phyloP scores from a whole-genome alignment of 2,329 filamentous ascomycete species.

The Colletotrichum sp. region DNA sequence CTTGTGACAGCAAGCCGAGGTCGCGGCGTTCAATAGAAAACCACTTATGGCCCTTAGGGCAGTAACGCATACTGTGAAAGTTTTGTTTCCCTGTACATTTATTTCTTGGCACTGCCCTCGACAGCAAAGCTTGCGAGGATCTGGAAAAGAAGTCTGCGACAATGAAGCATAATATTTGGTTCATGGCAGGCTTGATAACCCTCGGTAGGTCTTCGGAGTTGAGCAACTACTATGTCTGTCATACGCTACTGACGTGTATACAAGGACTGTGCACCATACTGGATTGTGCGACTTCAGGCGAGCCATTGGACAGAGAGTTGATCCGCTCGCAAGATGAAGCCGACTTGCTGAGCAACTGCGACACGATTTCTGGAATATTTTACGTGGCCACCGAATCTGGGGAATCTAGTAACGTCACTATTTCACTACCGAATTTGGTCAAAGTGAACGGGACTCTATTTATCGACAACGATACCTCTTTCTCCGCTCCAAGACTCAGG shows the following conservation, averaged over 20 bases:
- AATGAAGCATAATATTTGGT: background rate
- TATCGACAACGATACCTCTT: background rate
- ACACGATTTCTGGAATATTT: background rate
- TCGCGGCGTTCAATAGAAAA: background rate
- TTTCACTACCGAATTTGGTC: background rate
- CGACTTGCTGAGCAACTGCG: background rate
- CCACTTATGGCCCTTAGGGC: background rate
- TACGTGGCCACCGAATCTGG: background rate
- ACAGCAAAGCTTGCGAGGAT: background rate
- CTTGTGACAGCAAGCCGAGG: background rate
- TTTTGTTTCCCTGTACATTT: background rate
- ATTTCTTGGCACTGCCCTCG: background rate
- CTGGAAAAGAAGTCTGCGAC: background rate
- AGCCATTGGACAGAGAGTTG: background rate
- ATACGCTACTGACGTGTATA: background rate
- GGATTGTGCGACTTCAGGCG: background rate
- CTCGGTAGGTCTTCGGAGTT: background rate
- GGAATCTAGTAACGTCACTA: background rate
- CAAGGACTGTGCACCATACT: background rate
- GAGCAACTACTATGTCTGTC: background rate
- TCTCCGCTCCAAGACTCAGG: background rate
- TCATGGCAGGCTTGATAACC: background rate
- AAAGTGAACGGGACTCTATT: background rate
- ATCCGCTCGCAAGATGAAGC: background rate
- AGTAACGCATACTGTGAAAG: background rate